A percentile compares a stretch with the other conserved stretches of the same genome.
phyloP scores from a whole-genome alignment of 306 rosid genomes.

The Prunus salicina region DNA sequence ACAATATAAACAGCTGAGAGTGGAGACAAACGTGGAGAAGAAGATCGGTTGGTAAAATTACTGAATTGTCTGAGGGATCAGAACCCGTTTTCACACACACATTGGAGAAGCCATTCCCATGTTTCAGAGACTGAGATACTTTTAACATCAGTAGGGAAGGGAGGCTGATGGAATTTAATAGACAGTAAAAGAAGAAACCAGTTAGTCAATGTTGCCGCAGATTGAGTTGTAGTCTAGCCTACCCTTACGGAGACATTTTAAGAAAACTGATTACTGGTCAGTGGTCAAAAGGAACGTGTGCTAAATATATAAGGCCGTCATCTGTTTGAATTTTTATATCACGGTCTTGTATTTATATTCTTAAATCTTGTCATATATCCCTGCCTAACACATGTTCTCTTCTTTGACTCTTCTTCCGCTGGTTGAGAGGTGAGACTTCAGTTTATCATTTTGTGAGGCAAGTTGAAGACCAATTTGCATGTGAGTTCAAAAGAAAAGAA shows the following conservation, averaged over 20 bases:
- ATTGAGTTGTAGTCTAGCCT: background rate
- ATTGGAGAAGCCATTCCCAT: background rate
- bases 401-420: background rate
- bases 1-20: background rate
- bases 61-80: background rate
- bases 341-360: background rate
- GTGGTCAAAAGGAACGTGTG: conserved; percentile 7
- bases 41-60: background rate
- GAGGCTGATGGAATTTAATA: background rate
- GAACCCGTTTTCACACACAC: background rate
- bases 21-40: background rate
- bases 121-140: background rate
- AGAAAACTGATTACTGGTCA: background rate
- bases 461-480: background rate
- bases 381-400: background rate
- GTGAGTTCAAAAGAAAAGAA: too few relatives aligned
- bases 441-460: background rate
- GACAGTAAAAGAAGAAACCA: background rate
- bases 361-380: background rate
- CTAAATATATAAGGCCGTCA: too few relatives aligned
- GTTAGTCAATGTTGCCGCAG: conserved; percentile 4
- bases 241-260: background rate
- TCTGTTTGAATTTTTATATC: background rate
- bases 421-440: background rate
- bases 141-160: background rate